Evolutionary conservation across 1,284 basidiomycete genomes (phyloP).

Genomic region (Termitomyces sp.): DNA sequence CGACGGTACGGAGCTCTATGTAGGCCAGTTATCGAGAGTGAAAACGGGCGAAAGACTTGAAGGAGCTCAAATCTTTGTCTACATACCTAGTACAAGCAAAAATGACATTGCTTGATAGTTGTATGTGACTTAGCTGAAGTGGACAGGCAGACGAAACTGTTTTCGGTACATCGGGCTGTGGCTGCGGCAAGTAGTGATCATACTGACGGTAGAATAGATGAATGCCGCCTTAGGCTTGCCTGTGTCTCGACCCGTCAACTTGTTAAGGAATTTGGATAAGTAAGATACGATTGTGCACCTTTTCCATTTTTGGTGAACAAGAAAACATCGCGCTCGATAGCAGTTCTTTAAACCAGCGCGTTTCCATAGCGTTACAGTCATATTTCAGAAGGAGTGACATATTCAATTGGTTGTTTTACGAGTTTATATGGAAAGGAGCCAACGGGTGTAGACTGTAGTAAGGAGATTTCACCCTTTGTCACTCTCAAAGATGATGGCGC

Average conservation of each 20-base stretch:
- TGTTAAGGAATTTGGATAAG: background rate
- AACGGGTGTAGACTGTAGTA: background rate
- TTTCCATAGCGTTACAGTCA: background rate
- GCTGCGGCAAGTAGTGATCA: background rate
- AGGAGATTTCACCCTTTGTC: background rate
- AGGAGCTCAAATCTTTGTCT: background rate
- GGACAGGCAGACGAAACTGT: background rate
- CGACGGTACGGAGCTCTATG: background rate
- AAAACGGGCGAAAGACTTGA: background rate
- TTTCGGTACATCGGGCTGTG: background rate
- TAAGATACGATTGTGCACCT: background rate
- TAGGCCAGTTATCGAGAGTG: background rate
- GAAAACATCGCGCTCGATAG: background rate
- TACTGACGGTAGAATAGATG: background rate
- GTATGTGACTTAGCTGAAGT: background rate
- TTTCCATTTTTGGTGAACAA: background rate
- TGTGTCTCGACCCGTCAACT: background rate
- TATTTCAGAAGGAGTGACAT: background rate
- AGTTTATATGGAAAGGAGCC: background rate
- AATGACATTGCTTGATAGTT: constrained; percentile 1
- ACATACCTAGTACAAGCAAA: background rate
- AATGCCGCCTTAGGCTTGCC: background rate
- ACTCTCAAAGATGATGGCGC: background rate
- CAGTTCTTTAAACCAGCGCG: background rate
- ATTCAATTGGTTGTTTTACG: background rate